Base-by-base conservation (phyloP, 768 basidiomycete species). In the Serendipita sp. region DNA sequence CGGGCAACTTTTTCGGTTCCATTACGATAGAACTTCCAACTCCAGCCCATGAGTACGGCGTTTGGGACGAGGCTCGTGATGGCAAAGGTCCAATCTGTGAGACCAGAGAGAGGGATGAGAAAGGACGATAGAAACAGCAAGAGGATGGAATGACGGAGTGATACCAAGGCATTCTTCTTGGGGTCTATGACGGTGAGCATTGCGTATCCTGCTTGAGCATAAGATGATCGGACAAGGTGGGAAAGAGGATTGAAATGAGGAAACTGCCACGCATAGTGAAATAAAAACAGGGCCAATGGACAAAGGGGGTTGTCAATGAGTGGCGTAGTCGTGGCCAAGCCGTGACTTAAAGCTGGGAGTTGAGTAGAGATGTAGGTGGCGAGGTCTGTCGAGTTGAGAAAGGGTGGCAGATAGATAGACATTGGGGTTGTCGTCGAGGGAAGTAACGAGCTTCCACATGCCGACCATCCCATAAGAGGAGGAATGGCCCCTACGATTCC, bases 401-500 rank as follows among this genome's bases (percentile, higher is more conserved):
- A 81, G 1, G 82, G 73, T 2, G 86, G 87, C 62, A 85, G 80
- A 72, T 83, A 85, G 37, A 82, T 69, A 29, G 80, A 74, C 55
- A 84, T 66, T 0, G 87, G 83, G 68, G 86, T 79, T 33, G 78
- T 73, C 0, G 80, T 65, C n/a, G 80, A 78, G 0, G 89, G 88
- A 66, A 88, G 74, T 6, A 95, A 72, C 15, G 80, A 76, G 23
- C 88, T 91, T 0, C 93, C 94, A 65, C 88, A 90, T 1, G 96
- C 96, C 4, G 95, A 85, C 96, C 96, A 99, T 45, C 96, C 96
- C 88, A 99, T 97, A 62, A 99, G 75, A 1, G 95, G 93, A 3
- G 96, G 96, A 3, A 97, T 77, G 0, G 79, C 93, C 36, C 96
- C 96, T 2, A 99, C 95, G 23, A 98, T 78, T 0, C 91, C 80